Evolutionary conservation across 1,284 basidiomycete species (phyloP), one percentile per base, ranked within the genome.

Genomic region (Ustilago xerochloae): DNA sequence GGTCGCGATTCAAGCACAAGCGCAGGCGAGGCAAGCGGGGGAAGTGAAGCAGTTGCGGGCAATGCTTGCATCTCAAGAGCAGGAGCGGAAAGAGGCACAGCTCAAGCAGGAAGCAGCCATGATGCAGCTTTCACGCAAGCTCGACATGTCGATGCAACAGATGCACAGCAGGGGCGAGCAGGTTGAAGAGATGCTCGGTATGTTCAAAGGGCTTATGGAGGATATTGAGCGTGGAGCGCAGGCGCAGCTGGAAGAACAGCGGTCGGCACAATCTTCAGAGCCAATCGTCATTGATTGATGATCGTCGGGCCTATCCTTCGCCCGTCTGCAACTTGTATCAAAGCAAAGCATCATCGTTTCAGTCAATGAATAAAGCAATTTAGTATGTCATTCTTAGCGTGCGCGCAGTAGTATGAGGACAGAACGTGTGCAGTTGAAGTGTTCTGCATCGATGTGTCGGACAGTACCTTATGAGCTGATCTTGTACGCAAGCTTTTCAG

Each of bases 401-500:
- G n/a, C n/a, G n/a, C n/a, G n/a, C n/a, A n/a, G n/a, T n/a, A n/a
- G n/a, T n/a, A n/a, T n/a, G n/a, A n/a, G n/a, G n/a, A n/a, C n/a
- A n/a, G n/a, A 10, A 6, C 9, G 3, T 43, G 20, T 13, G 20
- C 2, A 3, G 20, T 13, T 43, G 7, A 4, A 4, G 6, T 18
- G 8, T 24, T 13, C 16, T 24, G 12, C 3, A 6, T 20, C 22
- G 0, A 24, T 20, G 38, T n/a, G n/a, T n/a, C n/a, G n/a, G n/a
- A n/a, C 10, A 20, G 13, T 22, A 16, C n/a, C 33, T 41, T 29
- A 62, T 12, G 62, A 64, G 60, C 61, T 67, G 64, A 74, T 74
- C 18, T 54, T 55, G 57, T 75, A 79, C 9, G 74, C 71, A 16
- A 83, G 63, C 67, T 83, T 83, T 56, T 83, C 77, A 6, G 72